A percentile compares a stretch with the other conserved stretches of the same genome.
Evolutionary conservation across 768 basidiomycete species (phyloP).

Genomic region (Dioszegia hungarica): DNA sequence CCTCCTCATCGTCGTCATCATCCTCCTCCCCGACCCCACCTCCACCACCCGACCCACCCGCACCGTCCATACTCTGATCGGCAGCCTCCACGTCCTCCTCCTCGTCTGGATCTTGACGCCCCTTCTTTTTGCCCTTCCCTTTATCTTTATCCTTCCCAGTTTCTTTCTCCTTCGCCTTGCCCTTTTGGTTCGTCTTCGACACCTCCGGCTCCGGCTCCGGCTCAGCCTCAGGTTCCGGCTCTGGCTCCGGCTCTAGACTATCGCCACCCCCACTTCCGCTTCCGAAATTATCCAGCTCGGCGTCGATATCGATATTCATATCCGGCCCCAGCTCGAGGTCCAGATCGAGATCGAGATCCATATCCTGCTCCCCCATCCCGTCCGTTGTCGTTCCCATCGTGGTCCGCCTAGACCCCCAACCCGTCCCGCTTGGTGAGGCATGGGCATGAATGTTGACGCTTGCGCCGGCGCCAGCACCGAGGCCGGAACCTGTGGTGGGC

Average conservation of each 20-base stretch:
- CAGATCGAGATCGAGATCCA: not conserved
- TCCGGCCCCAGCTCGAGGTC: not conserved
- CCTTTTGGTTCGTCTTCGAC: too few species aligned
- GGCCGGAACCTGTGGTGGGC: not conserved
- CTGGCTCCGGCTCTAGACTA: not conserved
- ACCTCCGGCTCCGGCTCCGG: too few species aligned
- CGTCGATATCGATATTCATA: not conserved
- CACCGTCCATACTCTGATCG: slow-evolving; percentile 24
- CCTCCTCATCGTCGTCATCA: slow-evolving; percentile 17
- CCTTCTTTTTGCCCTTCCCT: not conserved
- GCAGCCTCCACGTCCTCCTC: slow-evolving; percentile 15
- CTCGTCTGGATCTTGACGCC: slow-evolving; percentile 13
- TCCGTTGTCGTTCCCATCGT: not conserved
- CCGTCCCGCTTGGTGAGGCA: too few species aligned
- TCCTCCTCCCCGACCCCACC: slow-evolving; percentile 1
- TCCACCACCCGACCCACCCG: slow-evolving; percentile 18
- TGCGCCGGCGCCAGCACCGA: too few species aligned
- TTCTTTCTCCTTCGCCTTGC: too few species aligned
- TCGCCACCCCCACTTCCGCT: not conserved
- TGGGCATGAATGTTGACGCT: too few species aligned
- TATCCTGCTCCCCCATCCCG: not conserved
- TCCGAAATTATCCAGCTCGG: not conserved
- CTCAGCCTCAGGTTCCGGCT: too few species aligned
- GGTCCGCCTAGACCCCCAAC: not conserved
- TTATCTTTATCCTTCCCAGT: not conserved